phyloP scores from a whole-genome alignment of 352 stramenopile species.

The Pythium pyrilobum region DNA sequence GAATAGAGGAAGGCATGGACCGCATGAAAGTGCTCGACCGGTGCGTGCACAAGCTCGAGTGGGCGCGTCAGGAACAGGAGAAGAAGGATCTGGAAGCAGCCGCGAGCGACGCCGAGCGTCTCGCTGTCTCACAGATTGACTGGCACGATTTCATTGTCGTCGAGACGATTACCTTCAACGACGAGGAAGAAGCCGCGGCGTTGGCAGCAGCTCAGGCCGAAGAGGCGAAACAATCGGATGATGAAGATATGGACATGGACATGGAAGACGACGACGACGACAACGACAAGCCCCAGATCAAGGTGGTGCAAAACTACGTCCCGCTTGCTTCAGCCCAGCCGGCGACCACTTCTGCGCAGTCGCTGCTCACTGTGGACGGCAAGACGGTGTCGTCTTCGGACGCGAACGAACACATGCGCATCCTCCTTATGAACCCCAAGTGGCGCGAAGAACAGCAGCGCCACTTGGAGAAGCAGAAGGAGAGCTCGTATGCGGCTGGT shows the following conservation, averaged over 20 bases:
- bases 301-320: conserved; percentile 85
- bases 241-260: conserved; percentile 90
- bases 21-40: conserved; percentile 84
- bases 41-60: conserved; percentile 83
- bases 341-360: conserved; percentile 18
- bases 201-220: conserved; percentile 21
- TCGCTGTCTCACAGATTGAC: conserved; percentile 88
- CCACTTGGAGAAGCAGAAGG: conserved; percentile 96
- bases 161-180: conserved; percentile 96
- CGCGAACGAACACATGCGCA: conserved; percentile 99
- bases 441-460: conserved; percentile 95
- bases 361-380: conserved; percentile 74
- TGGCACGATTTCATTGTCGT: conserved; percentile 99
- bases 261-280: conserved; percentile 74
- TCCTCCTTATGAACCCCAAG: conserved; percentile 98
- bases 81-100: conserved; percentile 61
- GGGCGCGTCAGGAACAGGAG: conserved; percentile 69
- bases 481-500: conserved; percentile 92
- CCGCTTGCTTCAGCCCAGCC: conserved; percentile 42
- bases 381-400: conserved; percentile 85
- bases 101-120: conserved; percentile 68
- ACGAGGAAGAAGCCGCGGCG: conserved; percentile 69
- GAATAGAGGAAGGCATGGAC: conserved; percentile 53
- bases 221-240: conserved; percentile 51
- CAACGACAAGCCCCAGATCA: conserved; percentile 49